Percentiles rank a stretch among this genome's conserved stretches.
Conservation (phyloP, 2,329 filamentous ascomycete species). For the Niveomyces coronatus region DNA sequence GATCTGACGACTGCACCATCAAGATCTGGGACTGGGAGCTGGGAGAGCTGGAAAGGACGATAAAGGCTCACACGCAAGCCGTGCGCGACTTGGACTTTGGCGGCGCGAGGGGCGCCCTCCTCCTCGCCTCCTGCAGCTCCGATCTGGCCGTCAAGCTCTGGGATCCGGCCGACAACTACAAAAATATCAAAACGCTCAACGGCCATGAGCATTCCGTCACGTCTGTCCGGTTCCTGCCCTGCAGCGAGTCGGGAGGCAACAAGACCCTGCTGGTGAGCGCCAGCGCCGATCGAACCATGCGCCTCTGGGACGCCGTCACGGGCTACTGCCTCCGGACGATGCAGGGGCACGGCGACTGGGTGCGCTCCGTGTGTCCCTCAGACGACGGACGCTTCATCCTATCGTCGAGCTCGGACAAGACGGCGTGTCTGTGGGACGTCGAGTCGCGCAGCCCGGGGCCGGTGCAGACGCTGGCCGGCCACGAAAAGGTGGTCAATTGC, state of each 20-base stretch:
- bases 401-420: conserved; percentile 74
- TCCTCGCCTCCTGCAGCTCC: conserved; percentile 60
- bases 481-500: conserved; percentile 80
- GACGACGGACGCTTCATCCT: conserved; percentile 74
- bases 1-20: conserved; percentile 85
- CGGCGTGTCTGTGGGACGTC: conserved; percentile 76
- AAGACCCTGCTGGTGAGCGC: conserved; percentile 78
- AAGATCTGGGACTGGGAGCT: conserved; percentile 98
- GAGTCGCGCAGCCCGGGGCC: conserved; percentile 52
- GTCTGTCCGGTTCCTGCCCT: conserved; percentile 78
- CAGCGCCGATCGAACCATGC: conserved; percentile 72
- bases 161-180: conserved; percentile 87
- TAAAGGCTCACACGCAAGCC: conserved; percentile 85
- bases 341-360: conserved; percentile 77
- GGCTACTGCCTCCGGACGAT: conserved; percentile 86
- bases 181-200: conserved; percentile 82
- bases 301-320: conserved; percentile 87
- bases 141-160: conserved; percentile 92
- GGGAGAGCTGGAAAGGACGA: conserved; percentile 78
- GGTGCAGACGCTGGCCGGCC: conserved; percentile 71
- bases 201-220: conserved; percentile 91
- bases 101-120: conserved; percentile 65
- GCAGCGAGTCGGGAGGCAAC: conserved; percentile 64
- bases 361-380: conserved; percentile 74
- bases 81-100: conserved; percentile 87